phyloP scores from a whole-genome alignment of 1,284 basidiomycete species.

The Leccinum subrobustum region DNA sequence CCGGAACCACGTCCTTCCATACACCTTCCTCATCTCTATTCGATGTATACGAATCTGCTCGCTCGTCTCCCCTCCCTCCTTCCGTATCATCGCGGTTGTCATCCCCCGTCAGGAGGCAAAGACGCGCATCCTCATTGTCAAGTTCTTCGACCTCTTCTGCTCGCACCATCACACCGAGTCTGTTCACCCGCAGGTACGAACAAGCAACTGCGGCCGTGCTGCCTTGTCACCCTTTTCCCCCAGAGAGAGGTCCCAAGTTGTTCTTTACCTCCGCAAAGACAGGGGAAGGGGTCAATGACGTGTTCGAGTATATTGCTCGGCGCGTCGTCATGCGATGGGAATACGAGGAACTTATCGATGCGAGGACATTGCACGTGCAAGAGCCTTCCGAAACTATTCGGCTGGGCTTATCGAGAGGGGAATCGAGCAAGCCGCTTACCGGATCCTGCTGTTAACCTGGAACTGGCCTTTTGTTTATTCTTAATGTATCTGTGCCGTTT shows the following conservation, averaged over 20 bases:
- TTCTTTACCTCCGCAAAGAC: constrained; percentile 77
- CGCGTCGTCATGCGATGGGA: constrained; percentile 61
- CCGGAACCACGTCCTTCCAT: constrained; percentile 62
- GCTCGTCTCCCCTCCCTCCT: constrained; percentile 55
- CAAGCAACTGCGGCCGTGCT: constrained; percentile 18
- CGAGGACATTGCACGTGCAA: constrained; percentile 24
- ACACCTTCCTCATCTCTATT: constrained; percentile 70
- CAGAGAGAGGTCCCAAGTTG: constrained; percentile 54
- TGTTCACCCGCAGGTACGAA: constrained; percentile 44
- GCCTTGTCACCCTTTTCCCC: constrained; percentile 31
- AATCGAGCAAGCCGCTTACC: constrained; percentile 5
- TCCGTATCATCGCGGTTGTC: constrained; percentile 26
- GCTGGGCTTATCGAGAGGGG: constrained; percentile 19
- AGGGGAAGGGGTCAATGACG: constrained; percentile 62
- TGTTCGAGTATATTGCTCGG: constrained; percentile 67
- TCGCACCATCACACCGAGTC: constrained; percentile 60
- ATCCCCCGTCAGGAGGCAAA: constrained; percentile 25
- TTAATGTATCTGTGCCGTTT: constrained; percentile 12
- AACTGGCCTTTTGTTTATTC: constrained; percentile 6
- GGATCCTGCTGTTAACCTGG: constrained; percentile 21
- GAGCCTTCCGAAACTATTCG: constrained; percentile 25
- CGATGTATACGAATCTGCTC: constrained; percentile 44
- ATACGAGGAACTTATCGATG: constrained; percentile 49
- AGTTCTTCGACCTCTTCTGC: constrained; percentile 50
- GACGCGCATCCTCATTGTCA: constrained; percentile 45